Evolutionary conservation across 2,329 filamentous ascomycete genomes (phyloP).

Genomic region (Neonectria coccinea): DNA sequence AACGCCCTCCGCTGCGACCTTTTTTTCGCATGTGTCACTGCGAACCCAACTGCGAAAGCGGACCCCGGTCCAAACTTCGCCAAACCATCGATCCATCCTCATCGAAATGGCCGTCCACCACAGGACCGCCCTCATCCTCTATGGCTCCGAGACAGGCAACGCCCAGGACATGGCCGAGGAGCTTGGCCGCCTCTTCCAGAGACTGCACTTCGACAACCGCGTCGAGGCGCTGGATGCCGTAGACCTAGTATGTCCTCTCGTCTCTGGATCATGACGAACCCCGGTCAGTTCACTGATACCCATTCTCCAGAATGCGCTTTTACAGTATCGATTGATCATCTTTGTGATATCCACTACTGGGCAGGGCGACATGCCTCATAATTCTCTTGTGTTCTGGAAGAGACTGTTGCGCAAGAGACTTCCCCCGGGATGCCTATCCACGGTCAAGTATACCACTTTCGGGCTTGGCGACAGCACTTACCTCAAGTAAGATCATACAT

Average conservation of each 20-base stretch:
- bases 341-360: constrained; percentile 93
- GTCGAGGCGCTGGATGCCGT: constrained; percentile 83
- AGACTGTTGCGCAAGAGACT: constrained; percentile 84
- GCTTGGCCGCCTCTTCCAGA: constrained; percentile 77
- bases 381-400: constrained; percentile 86
- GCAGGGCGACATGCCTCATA: constrained; percentile 91
- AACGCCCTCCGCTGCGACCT: constrained; percentile 13
- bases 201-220: constrained; percentile 81
- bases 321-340: constrained; percentile 71
- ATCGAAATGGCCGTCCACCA: constrained; percentile 44
- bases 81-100: constrained; percentile 1
- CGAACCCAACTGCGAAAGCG: constrained; percentile 6
- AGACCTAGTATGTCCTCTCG: constrained; percentile 71
- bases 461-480: constrained; percentile 96
- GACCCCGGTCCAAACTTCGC: constrained; percentile 2
- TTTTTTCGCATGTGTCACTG: constrained; percentile 19
- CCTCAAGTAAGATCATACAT: constrained; percentile 72
- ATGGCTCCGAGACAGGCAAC: constrained; percentile 95
- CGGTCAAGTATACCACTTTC: constrained; percentile 84
- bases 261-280: not conserved
- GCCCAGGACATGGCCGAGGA: constrained; percentile 92
- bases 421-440: constrained; percentile 74
- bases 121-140: constrained; percentile 76
- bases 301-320: constrained; percentile 60
- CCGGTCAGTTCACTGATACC: constrained; percentile 25